Evolutionary conservation across 306 rosid genomes (phyloP), one percentile per base, ranked within the genome.

Genomic region (Vachellia pachyceras): DNA sequence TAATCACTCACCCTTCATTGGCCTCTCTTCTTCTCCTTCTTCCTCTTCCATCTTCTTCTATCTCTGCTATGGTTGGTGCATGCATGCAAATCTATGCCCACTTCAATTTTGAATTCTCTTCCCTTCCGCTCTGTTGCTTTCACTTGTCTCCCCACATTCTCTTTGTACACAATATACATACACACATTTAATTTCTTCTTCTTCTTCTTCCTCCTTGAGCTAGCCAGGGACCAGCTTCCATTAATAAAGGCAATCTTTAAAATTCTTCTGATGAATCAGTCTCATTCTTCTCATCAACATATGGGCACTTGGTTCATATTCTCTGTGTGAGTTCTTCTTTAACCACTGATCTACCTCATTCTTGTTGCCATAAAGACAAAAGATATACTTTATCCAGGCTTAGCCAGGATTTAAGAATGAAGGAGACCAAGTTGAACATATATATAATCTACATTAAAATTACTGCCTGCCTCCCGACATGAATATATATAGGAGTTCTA

Each of bases 81-180:
- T 58, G 15, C 65, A 20, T 54, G 58, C 58, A 18, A 17, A 6
- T 17, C 10, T 13, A 15, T 54, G 60, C 61, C 61, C 33, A 20
- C 50, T 23, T 57, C 33, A 22, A 8, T 54, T 54, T 44, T 82
- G 61, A 78, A 44, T 76, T 71, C 47, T 35, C 72, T 3, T 4
- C 15, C 41, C 57, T 18, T 54, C 23, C 12, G 18, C 49, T 6
- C 65, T 78, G 58, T 69, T 45, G 72, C 45, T 57, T 64, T 44
- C 72, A 57, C 14, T 77, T 75, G 23, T 25, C 63, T 76, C 68
- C 75, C 37, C 78, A 69, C 75, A 81, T 82, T 78, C 49, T 67
- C 60, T 80, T 83, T 72, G 73, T 49, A 49, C 20, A 49, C 55
- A 15, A 44, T 14, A 1, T 29, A 2, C 33, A 29, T 2, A 29